These are phyloP conservation scores for Leccinum subgranulosum DNA, from an alignment of 768 basidiomycete species.

Conservation along the genomic window DNA sequence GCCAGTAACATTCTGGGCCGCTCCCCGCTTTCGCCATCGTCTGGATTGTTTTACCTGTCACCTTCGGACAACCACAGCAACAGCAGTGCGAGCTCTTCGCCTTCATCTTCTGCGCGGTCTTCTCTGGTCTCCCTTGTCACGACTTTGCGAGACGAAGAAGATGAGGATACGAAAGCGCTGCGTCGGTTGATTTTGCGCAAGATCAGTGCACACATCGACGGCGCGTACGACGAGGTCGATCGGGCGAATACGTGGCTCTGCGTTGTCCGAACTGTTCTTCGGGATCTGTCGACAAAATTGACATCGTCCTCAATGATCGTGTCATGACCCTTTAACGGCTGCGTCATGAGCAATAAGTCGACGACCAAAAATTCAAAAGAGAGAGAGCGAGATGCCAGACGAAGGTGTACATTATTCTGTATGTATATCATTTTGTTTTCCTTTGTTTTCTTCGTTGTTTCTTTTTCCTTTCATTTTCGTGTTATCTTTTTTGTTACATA, in stretches of 20 bases:
- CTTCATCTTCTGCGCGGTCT: conserved; percentile 31
- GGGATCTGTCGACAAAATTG: conserved; percentile 42
- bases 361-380: not conserved
- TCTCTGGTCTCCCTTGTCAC: conserved; percentile 45
- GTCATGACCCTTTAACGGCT: conserved; percentile 10
- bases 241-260: conserved; percentile 56
- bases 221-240: conserved; percentile 64
- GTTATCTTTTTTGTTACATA: conserved; percentile 5
- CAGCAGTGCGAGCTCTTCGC: conserved; percentile 15
- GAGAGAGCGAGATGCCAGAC: not conserved
- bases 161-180: conserved; percentile 60
- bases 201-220: conserved; percentile 53
- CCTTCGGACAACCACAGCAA: conserved; percentile 13
- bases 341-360: conserved; percentile 1
- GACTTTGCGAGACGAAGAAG: conserved; percentile 52
- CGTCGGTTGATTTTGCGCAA: conserved; percentile 65
- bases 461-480: not conserved
- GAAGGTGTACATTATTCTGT: conserved; percentile 32
- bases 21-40: conserved; percentile 1
- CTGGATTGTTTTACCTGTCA: conserved; percentile 21
- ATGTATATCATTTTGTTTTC: conserved; percentile 26
- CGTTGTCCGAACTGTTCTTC: conserved; percentile 61
- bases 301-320: conserved; percentile 3
- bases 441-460: not conserved
- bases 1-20: not conserved